Evolutionary conservation across 441 rosid species (phyloP), one percentile per base, ranked within the genome.

Genomic region (Pelargonium fulgidum): DNA sequence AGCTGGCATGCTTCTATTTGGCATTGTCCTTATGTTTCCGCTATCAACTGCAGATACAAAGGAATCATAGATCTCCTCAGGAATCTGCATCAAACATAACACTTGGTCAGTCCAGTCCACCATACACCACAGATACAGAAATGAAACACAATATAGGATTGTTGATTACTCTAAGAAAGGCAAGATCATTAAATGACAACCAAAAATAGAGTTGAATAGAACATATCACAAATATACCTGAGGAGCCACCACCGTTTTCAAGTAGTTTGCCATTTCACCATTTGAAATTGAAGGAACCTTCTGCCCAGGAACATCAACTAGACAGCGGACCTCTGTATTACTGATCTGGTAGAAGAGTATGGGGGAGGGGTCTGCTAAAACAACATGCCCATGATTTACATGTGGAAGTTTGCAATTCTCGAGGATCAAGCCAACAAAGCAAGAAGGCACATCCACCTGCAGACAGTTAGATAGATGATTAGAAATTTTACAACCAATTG

Each of bases 1-100:
- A 58, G 98, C 98, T 0, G 97, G 97, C 97, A 93, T 91, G 87
- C 96, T 87, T 81, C 96, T 86, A 75, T 93, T 93, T 0, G 96
- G 98, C 97, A 93, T 91, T 59, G 93, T 86, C 75, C 87, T 83
- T 14, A 91, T 86, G 70, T 83, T 86, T 73, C 97, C 95, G 77
- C 82, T 84, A 7, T 93, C 84, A 44, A 91, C 64, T 0, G 96
- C 95, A 22, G 90, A 91, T n/a, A 89, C 72, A 75, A 93, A 93
- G 29, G 98, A 76, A 74, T 89, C 84, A 6, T 77, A 75, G 16
- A 93, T 79, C 75, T 89, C 85, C 16, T 78, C 81, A 19, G 96
- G 98, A 81, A 93, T 74, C 98, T 91, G 78, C 36, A 67, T 64
- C 68, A 71, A 47, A 68, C 56, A 78, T 52, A 44, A n/a, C 67